Evolutionary conservation across 148 eudicot species (phyloP).

Genomic region (Polygonum aviculare): DNA sequence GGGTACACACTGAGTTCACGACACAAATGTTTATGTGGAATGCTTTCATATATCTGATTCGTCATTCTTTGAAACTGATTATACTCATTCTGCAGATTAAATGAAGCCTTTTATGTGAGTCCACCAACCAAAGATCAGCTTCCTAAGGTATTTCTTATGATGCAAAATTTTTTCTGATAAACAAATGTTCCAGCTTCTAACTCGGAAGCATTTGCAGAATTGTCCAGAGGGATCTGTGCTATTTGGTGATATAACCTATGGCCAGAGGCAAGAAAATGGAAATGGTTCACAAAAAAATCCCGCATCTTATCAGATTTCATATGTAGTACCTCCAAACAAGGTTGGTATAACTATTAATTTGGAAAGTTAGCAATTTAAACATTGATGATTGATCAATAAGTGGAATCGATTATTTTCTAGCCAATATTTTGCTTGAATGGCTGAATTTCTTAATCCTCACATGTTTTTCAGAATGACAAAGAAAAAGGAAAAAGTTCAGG

Average conservation of each 20-base stretch:
- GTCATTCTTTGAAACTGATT: neutral
- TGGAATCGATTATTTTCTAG: neutral
- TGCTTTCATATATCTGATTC: neutral
- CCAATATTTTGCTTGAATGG: neutral
- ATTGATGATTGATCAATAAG: neutral
- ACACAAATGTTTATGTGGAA: conserved; percentile 1
- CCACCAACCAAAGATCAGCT: conserved; percentile 78
- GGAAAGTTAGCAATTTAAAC: neutral
- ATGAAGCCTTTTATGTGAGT: conserved; percentile 89
- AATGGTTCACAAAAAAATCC: conserved; percentile 66
- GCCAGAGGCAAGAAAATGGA: conserved; percentile 42
- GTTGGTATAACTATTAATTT: conserved; percentile 21
- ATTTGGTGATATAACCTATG: conserved; percentile 82
- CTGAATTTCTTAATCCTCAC: neutral
- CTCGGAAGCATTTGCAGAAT: conserved; percentile 38
- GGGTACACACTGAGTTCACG: conserved; percentile 44
- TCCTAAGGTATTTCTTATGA: conserved; percentile 58
- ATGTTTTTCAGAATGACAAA: conserved; percentile 46
- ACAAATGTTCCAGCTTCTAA: conserved; percentile 7
- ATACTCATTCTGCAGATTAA: conserved; percentile 36
- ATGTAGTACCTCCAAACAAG: conserved; percentile 77
- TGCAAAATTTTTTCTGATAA: neutral
- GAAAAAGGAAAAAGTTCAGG: conserved; percentile 55
- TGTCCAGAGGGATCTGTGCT: conserved; percentile 75
- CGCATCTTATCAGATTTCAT: conserved; percentile 67